Percentiles rank a stretch among this genome's conserved stretches.
These are phyloP conservation scores for Linanthus parryae DNA, from an alignment of 148 eudicot species.

Conservation along the genomic window DNA sequence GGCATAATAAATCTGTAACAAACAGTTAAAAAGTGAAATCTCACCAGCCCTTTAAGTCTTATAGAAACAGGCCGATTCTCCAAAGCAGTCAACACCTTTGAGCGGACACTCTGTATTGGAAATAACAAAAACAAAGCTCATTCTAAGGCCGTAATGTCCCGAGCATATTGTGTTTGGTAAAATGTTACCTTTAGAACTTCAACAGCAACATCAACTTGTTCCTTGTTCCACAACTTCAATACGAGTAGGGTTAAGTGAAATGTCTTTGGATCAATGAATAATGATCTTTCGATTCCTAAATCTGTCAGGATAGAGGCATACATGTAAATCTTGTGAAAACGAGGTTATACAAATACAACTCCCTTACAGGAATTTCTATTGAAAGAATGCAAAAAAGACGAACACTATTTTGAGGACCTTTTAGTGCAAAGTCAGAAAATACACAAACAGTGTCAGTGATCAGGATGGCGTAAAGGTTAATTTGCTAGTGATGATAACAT, in stretches of 20 bases:
- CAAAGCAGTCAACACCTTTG: background rate
- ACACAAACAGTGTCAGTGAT: too few relatives aligned
- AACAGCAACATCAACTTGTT: conserved; percentile 58
- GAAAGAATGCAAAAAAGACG: too few relatives aligned
- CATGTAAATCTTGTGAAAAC: too few relatives aligned
- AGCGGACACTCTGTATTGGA: conserved; percentile 3
- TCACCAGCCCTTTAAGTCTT: conserved; percentile 10
- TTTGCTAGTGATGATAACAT: too few relatives aligned
- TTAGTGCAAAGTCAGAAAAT: too few relatives aligned
- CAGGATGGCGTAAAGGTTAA: too few relatives aligned
- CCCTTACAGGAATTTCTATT: too few relatives aligned
- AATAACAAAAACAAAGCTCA: too few relatives aligned
- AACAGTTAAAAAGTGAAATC: background rate
- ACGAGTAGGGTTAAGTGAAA: conserved; percentile 80
- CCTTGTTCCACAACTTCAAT: conserved; percentile 95
- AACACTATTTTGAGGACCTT: too few relatives aligned
- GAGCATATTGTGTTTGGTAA: background rate
- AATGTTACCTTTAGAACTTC: conserved; percentile 73
- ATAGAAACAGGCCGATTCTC: conserved; percentile 7
- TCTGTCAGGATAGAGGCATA: too few relatives aligned
- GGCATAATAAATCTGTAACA: too few relatives aligned
- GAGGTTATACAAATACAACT: background rate
- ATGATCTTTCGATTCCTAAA: conserved; percentile 69
- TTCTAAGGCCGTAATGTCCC: background rate
- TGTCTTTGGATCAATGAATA: conserved; percentile 72